Evolutionary conservation across 2,329 filamentous ascomycete species (phyloP).

Genomic region (Spiromastix sp.): DNA sequence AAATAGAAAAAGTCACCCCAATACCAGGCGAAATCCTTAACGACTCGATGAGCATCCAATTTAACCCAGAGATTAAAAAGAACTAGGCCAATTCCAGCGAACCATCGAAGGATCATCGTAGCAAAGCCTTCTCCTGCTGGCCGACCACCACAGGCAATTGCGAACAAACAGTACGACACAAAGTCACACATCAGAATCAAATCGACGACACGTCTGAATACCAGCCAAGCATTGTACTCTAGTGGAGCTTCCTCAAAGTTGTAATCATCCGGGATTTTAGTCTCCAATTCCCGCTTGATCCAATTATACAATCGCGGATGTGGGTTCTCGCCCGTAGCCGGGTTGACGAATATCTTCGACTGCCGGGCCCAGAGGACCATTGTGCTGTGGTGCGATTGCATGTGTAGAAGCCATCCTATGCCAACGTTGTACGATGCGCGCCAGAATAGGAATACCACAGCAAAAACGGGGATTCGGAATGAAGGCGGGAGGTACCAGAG

Average conservation of each 20-base stretch:
- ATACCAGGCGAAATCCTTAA: constrained; percentile 99
- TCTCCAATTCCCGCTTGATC: constrained; percentile 81
- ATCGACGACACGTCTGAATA: constrained; percentile 91
- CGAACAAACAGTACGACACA: constrained; percentile 91
- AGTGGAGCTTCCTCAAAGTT: constrained; percentile 84
- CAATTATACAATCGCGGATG: constrained; percentile 72
- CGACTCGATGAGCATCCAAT: constrained; percentile 90
- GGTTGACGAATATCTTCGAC: constrained; percentile 76
- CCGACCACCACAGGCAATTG: constrained; percentile 70
- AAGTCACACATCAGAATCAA: constrained; percentile 99
- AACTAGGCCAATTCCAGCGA: constrained; percentile 64
- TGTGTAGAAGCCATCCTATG: constrained; percentile 78
- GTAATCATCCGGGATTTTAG: constrained; percentile 91
- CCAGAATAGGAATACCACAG: constrained; percentile 83
- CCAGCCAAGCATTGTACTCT: constrained; percentile 98
- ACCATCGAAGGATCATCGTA: constrained; percentile 67
- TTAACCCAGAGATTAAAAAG: constrained; percentile 98
- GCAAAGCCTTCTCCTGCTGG: constrained; percentile 61
- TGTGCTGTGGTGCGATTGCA: constrained; percentile 80
- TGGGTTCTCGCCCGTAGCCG: constrained; percentile 68
- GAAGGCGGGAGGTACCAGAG: constrained; percentile 62
- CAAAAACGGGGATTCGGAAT: constrained; percentile 67
- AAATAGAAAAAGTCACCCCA: constrained; percentile 99
- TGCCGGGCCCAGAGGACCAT: constrained; percentile 81
- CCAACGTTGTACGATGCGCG: constrained; percentile 84